phyloP scores from a whole-genome alignment of 371 early-diverging fungal species.

The Catenaria anguillulae region DNA sequence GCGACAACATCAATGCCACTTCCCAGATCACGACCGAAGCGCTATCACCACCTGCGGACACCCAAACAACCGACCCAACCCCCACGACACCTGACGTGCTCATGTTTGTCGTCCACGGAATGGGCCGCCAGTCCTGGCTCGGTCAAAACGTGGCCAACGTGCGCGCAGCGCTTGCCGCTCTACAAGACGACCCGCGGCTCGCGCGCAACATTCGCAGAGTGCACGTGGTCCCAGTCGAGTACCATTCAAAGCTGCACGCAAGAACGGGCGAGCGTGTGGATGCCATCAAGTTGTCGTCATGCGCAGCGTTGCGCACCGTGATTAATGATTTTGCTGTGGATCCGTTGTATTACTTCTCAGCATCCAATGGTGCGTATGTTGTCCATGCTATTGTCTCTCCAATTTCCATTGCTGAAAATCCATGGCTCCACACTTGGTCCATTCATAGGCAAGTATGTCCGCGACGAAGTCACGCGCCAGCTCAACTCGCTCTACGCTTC shows the following conservation, averaged over 20 bases:
- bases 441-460: not conserved
- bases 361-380: not conserved
- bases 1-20: too few species aligned
- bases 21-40: too few species aligned
- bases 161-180: not conserved
- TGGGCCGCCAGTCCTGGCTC: constrained; percentile 45
- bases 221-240: constrained; percentile 30
- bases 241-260: not conserved
- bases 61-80: too few species aligned
- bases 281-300: constrained; percentile 25
- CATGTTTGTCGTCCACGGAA: constrained; percentile 49
- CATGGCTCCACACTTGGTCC: too few species aligned
- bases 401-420: constrained; percentile 19
- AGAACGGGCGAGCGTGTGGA: not conserved
- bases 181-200: not conserved
- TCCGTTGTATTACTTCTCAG: not conserved
- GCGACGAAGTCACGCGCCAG: constrained; percentile 21
- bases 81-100: constrained; percentile 9
- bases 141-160: constrained; percentile 30
- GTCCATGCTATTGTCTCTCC: constrained; percentile 11
- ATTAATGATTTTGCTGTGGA: constrained; percentile 21
- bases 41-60: too few species aligned
- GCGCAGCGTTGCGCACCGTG: constrained; percentile 20
- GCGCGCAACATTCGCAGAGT: constrained; percentile 23
- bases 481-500: constrained; percentile 33